Conservation (phyloP, 2,329 filamentous ascomycete genomes). For the Drechslerella coelobrocha region DNA sequence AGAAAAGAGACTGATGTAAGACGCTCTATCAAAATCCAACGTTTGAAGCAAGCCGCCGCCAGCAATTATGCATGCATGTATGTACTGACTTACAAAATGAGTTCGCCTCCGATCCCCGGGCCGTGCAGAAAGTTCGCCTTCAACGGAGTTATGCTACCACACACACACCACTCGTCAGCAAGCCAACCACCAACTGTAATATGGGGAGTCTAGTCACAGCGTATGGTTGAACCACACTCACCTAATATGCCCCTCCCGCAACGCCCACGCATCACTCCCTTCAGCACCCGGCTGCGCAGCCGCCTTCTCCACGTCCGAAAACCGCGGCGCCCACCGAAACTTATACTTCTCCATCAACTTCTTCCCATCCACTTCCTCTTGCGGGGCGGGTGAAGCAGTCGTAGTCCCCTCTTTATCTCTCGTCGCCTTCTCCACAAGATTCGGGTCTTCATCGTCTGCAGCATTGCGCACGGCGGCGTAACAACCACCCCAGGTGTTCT, state of each 20-base stretch:
- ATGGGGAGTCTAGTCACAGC: constrained; percentile 6
- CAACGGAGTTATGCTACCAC: constrained; percentile 79
- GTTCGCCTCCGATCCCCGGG: constrained; percentile 67
- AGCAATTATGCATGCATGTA: no score
- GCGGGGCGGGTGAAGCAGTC: constrained; percentile 60
- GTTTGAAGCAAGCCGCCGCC: no score
- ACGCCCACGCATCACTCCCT: constrained; percentile 91
- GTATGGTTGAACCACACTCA: constrained; percentile 58
- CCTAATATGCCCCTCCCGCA: constrained; percentile 87
- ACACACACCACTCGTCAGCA: constrained; percentile 41
- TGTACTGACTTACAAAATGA: constrained; percentile 76
- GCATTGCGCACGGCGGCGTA: constrained; percentile 70
- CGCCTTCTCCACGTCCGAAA: constrained; percentile 78
- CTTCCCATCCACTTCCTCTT: constrained; percentile 66
- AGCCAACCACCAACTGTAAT: background rate
- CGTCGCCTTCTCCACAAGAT: constrained; percentile 75
- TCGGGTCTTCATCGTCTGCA: constrained; percentile 72
- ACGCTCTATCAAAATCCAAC: no score
- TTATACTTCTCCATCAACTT: constrained; percentile 60
- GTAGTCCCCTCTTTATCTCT: constrained; percentile 63
- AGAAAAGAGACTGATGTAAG: constrained; percentile 49
- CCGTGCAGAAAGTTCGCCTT: constrained; percentile 91
- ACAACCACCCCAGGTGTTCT: constrained; percentile 90
- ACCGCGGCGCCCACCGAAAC: constrained; percentile 92
- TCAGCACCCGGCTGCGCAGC: constrained; percentile 60